Conservation (phyloP, 495 filamentous ascomycete genomes). For the Hyaloscypha hepaticicola region DNA sequence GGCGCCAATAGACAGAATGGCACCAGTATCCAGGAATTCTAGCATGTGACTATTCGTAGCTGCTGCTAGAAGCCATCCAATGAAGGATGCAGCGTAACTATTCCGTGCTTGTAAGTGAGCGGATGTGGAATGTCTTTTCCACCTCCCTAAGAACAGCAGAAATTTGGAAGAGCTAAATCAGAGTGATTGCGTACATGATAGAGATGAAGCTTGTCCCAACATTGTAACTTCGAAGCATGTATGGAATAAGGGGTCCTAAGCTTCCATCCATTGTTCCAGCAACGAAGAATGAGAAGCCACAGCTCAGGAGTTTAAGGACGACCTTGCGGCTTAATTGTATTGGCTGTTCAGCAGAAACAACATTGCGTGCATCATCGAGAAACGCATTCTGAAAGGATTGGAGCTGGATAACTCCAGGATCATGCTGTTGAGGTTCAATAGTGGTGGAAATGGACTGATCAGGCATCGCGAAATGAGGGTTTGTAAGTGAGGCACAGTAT, state of each 20-base stretch:
- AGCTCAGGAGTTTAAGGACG: conserved; percentile 44
- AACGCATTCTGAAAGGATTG: not conserved
- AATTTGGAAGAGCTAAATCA: conserved; percentile 27
- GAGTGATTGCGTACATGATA: conserved; percentile 36
- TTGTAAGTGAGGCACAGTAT: not conserved
- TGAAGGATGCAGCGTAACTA: conserved; percentile 43
- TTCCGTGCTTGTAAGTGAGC: not conserved
- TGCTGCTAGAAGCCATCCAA: conserved; percentile 50
- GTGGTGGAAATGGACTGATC: too few relatives aligned
- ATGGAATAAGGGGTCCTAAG: conserved; percentile 54
- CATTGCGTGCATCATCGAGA: not conserved
- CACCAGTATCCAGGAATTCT: conserved; percentile 44
- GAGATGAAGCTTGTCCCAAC: conserved; percentile 51
- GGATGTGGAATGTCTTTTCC: not conserved
- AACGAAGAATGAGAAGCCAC: conserved; percentile 52
- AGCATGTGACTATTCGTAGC: conserved; percentile 46
- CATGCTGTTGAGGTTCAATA: not conserved
- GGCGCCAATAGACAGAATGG: conserved; percentile 48
- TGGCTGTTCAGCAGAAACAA: not conserved
- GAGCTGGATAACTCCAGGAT: not conserved
- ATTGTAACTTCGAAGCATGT: conserved; percentile 47
- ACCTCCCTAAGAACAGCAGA: not conserved
- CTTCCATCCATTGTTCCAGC: conserved; percentile 56
- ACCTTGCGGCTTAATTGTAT: not conserved
- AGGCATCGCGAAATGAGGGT: not conserved